Evolutionary conservation across 1,284 basidiomycete genomes (phyloP).

Genomic region (Fomitopsis palustris): DNA sequence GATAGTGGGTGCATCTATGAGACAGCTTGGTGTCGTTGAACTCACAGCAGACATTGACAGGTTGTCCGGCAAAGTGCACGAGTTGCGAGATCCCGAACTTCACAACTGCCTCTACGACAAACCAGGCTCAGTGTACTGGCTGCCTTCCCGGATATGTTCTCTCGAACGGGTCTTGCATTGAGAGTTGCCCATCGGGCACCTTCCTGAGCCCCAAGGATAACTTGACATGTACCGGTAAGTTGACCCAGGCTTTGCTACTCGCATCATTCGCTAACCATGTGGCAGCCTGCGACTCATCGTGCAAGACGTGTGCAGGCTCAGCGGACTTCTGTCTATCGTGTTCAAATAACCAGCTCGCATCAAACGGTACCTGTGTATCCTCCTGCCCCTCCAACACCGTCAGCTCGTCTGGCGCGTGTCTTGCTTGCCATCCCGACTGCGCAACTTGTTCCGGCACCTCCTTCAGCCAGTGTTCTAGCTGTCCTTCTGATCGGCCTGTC

Average conservation of each 20-base stretch:
- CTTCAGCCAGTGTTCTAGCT: constrained; percentile 75
- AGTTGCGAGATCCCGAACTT: constrained; percentile 72
- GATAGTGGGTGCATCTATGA: constrained; percentile 55
- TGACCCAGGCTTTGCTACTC: neutral
- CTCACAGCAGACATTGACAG: constrained; percentile 34
- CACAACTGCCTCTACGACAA: constrained; percentile 58
- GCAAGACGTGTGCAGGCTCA: constrained; percentile 63
- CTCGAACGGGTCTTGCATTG: constrained; percentile 62
- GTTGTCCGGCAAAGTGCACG: constrained; percentile 76
- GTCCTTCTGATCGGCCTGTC: constrained; percentile 64
- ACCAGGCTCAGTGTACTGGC: constrained; percentile 66
- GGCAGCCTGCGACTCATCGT: constrained; percentile 71
- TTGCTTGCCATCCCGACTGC: constrained; percentile 79
- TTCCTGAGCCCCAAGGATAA: constrained; percentile 71
- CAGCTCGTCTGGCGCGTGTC: constrained; percentile 58
- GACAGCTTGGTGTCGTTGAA: neutral
- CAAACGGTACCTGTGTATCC: constrained; percentile 65
- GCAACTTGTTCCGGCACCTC: constrained; percentile 66
- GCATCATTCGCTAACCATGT: constrained; percentile 4
- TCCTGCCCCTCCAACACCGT: constrained; percentile 73
- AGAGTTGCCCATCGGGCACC: constrained; percentile 65
- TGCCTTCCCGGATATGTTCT: constrained; percentile 76
- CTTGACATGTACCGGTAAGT: constrained; percentile 59
- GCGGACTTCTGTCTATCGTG: constrained; percentile 73
- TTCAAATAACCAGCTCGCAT: constrained; percentile 56